Percentiles rank a stretch among this genome's conserved stretches.
Evolutionary conservation across 179 eudicot species (phyloP).

Genomic region (Drosera spatulata): DNA sequence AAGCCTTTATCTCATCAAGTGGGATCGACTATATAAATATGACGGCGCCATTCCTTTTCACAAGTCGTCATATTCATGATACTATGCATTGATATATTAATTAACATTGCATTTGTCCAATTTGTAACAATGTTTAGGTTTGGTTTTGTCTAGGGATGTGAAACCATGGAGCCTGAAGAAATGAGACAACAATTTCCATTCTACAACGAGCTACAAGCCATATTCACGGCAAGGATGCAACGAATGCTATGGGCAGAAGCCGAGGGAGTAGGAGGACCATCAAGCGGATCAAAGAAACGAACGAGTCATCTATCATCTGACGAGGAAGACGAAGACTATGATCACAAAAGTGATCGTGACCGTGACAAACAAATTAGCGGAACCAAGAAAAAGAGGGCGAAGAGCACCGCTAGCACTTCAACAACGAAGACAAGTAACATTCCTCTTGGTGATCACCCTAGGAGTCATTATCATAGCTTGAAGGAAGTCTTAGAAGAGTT

Average conservation of each 20-base stretch:
- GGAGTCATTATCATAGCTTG: conserved; percentile 11
- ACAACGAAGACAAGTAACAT: too few species aligned
- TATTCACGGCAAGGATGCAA: conserved; percentile 61
- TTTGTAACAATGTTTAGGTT: too few species aligned
- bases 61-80: too few species aligned
- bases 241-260: conserved; percentile 79
- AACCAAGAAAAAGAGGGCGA: conserved; percentile 5
- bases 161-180: conserved; percentile 72
- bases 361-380: conserved; percentile 2
- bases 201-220: conserved; percentile 66
- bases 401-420: conserved; percentile 6
- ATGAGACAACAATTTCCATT: conserved; percentile 76
- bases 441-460: neutral
- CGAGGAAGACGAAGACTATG: conserved; percentile 52
- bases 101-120: too few species aligned
- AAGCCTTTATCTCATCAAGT: too few species aligned
- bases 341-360: conserved; percentile 26
- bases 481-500: conserved; percentile 65
- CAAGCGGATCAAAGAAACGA: conserved; percentile 26
- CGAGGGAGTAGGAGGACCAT: conserved; percentile 26
- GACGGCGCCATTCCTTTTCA: too few species aligned
- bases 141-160: conserved; percentile 48
- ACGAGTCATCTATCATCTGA: conserved; percentile 36
- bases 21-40: too few species aligned
- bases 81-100: too few species aligned